Evolutionary conservation across 495 filamentous ascomycete genomes (phyloP).

Genomic region (Penicillium tannophilum): DNA sequence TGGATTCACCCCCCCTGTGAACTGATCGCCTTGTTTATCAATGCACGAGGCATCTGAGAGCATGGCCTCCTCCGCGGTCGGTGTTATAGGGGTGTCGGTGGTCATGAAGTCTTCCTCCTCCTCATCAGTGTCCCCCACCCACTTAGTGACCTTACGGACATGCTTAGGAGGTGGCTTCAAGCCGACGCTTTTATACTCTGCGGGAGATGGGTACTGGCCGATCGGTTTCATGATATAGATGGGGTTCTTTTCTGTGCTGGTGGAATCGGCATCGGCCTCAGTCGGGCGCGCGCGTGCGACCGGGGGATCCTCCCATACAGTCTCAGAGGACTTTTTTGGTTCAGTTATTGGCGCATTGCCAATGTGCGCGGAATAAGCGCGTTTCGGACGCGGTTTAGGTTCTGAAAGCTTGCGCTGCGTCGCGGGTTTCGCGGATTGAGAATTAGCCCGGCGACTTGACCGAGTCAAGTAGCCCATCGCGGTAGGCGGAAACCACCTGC

Average conservation of each 20-base stretch:
- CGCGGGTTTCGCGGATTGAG: slow-evolving; percentile 20
- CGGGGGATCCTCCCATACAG: slow-evolving; percentile 18
- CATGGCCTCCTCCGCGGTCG: slow-evolving; percentile 19
- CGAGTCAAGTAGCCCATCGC: slow-evolving; percentile 25
- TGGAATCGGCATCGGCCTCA: slow-evolving; percentile 13
- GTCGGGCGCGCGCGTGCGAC: slow-evolving; percentile 17
- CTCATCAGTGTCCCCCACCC: slow-evolving; percentile 8
- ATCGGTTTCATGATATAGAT: slow-evolving; percentile 29
- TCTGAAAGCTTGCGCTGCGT: slow-evolving; percentile 21
- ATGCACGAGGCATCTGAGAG: slow-evolving; percentile 7
- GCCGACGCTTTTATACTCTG: slow-evolving; percentile 27
- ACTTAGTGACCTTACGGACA: slow-evolving; percentile 6
- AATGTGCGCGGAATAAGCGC: slow-evolving; percentile 9
- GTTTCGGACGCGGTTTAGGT: slow-evolving; percentile 19
- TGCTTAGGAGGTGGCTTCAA: slow-evolving; percentile 18
- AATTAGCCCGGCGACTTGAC: slow-evolving; percentile 17
- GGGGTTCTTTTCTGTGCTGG: slow-evolving; percentile 8
- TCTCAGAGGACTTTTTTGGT: not conserved
- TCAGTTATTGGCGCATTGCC: slow-evolving; percentile 15
- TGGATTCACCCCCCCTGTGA: slow-evolving; percentile 8
- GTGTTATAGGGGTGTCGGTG: slow-evolving; percentile 19
- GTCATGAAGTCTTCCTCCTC: slow-evolving; percentile 11
- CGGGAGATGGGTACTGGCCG: slow-evolving; percentile 27
- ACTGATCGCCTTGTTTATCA: slow-evolving; percentile 10
- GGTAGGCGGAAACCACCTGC: slow-evolving; percentile 26